These are phyloP conservation scores for Blumeriella jaapii DNA, from an alignment of 2,329 filamentous ascomycete genomes.

Conservation along the genomic window DNA sequence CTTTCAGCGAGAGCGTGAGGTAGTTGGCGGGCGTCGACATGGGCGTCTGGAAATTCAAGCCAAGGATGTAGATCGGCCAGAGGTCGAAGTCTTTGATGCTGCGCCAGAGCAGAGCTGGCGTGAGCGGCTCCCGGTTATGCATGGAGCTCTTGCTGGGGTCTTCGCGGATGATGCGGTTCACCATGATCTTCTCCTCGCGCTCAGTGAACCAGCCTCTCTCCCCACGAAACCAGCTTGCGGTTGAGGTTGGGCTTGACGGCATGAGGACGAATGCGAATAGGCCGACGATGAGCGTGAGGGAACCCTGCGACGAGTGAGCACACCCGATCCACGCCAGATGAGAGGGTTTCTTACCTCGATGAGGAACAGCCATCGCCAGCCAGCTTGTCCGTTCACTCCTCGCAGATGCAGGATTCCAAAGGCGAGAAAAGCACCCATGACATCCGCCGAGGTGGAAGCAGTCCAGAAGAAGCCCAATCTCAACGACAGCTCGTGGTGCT, in stretches of 20 bases:
- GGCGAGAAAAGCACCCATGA: slow-evolving; percentile 43
- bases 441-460: slow-evolving; percentile 38
- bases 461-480: slow-evolving; percentile 59
- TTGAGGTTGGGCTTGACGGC: slow-evolving; percentile 20
- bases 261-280: slow-evolving; percentile 17
- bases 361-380: slow-evolving; percentile 47
- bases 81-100: slow-evolving; percentile 47
- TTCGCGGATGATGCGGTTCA: slow-evolving; percentile 46
- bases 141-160: slow-evolving; percentile 40
- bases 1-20: slow-evolving; percentile 40
- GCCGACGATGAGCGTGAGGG: slow-evolving; percentile 21
- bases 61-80: slow-evolving; percentile 41
- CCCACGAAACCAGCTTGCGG: slow-evolving; percentile 41
- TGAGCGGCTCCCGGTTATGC: slow-evolving; percentile 48
- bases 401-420: slow-evolving; percentile 44
- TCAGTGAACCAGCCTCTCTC: slow-evolving; percentile 54
- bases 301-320: slow-evolving; percentile 10
- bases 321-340: slow-evolving; percentile 7
- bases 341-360: slow-evolving; percentile 21
- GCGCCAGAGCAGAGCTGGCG: slow-evolving; percentile 37
- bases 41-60: slow-evolving; percentile 38
- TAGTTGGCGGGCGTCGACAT: slow-evolving; percentile 37
- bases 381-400: slow-evolving; percentile 39
- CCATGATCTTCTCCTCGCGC: slow-evolving; percentile 54
- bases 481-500: slow-evolving; percentile 49